phyloP scores from a whole-genome alignment of 371 early-diverging fungal genomes.

The Apophysomyces sp. region DNA sequence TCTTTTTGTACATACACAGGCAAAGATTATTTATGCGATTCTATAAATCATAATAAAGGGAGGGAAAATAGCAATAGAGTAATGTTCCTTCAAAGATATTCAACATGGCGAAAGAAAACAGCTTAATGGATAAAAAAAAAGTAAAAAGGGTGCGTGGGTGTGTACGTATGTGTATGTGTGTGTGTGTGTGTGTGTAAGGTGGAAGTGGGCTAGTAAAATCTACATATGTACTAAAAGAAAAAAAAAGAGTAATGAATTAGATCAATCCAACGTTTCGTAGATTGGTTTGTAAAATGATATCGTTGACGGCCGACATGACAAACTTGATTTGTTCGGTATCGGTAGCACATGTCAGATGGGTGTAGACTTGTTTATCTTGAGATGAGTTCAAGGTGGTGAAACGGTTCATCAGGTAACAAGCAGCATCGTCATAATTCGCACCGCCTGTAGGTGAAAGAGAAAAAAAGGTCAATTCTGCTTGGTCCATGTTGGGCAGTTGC shows the following conservation, averaged over 20 bases:
- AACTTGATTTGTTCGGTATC: slow-evolving; percentile 70
- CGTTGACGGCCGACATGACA: slow-evolving; percentile 71
- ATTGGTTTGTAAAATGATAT: slow-evolving; percentile 67
- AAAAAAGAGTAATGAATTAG: slow-evolving; percentile 23
- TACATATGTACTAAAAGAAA: slow-evolving; percentile 3
- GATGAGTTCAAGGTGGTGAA: slow-evolving; percentile 42
- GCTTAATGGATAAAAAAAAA: not conserved
- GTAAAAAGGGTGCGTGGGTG: no score
- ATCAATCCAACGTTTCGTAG: slow-evolving; percentile 64
- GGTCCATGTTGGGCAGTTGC: not conserved
- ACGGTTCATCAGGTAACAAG: slow-evolving; percentile 42
- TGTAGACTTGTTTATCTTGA: slow-evolving; percentile 46
- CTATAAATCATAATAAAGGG: not conserved
- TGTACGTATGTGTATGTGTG: no score
- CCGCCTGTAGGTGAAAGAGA: slow-evolving; percentile 31
- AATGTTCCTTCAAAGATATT: not conserved
- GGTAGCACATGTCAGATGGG: slow-evolving; percentile 61
- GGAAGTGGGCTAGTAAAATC: no score
- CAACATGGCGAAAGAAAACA: not conserved
- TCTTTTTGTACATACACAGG: not conserved
- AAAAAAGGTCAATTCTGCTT: not conserved
- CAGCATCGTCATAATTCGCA: slow-evolving; percentile 65
- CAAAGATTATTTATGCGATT: not conserved
- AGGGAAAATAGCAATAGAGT: not conserved
- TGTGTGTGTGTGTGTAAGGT: no score